phyloP scores from a whole-genome alignment of 192 early-diverging fungal genomes.

The Coemansia guatemalensis region DNA sequence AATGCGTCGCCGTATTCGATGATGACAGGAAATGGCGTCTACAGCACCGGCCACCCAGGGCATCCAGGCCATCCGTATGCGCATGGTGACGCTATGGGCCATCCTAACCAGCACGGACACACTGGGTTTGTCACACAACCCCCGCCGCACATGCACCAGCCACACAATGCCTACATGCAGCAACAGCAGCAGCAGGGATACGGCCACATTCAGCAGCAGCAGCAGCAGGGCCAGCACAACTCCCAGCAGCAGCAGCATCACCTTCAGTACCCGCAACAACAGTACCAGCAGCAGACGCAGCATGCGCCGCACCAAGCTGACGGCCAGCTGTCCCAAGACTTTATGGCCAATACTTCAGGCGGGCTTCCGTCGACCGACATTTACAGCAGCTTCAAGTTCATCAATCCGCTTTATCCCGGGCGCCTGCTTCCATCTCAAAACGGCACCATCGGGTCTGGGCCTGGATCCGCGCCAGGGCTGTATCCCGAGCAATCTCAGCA shows the following conservation, averaged over 20 bases:
- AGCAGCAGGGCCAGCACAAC: constrained; percentile 5
- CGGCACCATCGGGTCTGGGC: constrained; percentile 6
- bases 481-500: constrained; percentile 19
- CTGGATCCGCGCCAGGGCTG: constrained; percentile 9
- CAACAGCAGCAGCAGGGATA: constrained; percentile 13
- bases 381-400: constrained; percentile 48
- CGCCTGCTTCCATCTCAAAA: constrained; percentile 33
- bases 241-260: constrained; percentile 22
- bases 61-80: constrained; percentile 11
- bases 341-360: constrained; percentile 21
- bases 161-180: constrained; percentile 15
- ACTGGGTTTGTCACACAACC: neutral
- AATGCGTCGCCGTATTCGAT: constrained; percentile 45
- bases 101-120: constrained; percentile 8
- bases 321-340: constrained; percentile 25
- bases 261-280: constrained; percentile 11
- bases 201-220: constrained; percentile 13
- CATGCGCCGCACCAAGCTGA: constrained; percentile 7
- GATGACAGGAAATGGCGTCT: constrained; percentile 32
- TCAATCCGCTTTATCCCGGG: constrained; percentile 43
- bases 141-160: constrained; percentile 14
- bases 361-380: constrained; percentile 34
- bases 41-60: constrained; percentile 17
- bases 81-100: constrained; percentile 5
- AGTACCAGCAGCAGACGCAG: constrained; percentile 17